Base-by-base conservation (phyloP, 176 grass and related monocot species). In the Saccharum spontaneum region DNA sequence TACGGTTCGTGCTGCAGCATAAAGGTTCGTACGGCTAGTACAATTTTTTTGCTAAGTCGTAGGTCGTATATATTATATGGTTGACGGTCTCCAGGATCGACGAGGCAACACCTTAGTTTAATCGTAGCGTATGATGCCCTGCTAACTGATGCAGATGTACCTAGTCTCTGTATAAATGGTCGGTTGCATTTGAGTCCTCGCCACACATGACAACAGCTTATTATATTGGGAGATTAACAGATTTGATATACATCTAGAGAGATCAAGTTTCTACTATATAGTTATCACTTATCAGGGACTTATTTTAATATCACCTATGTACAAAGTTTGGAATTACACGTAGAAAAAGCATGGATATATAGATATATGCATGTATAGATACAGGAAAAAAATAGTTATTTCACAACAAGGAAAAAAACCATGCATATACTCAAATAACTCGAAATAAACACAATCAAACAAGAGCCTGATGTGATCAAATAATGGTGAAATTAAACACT, bases 91-190 rank as follows among this genome's bases (percentile, higher is more conserved):
- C 65, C 7, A 66, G 14, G 57, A 48, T 48, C 16, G 59, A 34
- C 59, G 36, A 84, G 55, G 55, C 23, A 23, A 14, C 10, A 46
- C 41, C 12, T 11, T 48, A n/a, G 15, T 79, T 79, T 48, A 34
- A 46, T 48, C 12, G 31, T 39, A 54, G 46, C 66, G 57, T 34
- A 40, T 70, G 65, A 46, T 46, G 44, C 44, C 36, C 4, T 57
- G 14, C 75, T 26, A 24, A 12, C 46, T 26, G 67, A 71, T 59
- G 46, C 72, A 66, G 60, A 49, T 67, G 82, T 67, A 84, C 31
- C 70, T 66, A 33, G 61, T 52, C 82, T 39, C 8, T 34, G 10
- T 17, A 73, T 69, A 83, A 31, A 73, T 60, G 23, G 50, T 45
- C 38, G 17, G 80, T 41, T 31, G 38, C 23, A 62, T 61, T 40